Percentiles rank a stretch among this genome's conserved stretches.
Evolutionary conservation across 1,284 basidiomycete species (phyloP).

Genomic region (Ustilago bromivora): DNA sequence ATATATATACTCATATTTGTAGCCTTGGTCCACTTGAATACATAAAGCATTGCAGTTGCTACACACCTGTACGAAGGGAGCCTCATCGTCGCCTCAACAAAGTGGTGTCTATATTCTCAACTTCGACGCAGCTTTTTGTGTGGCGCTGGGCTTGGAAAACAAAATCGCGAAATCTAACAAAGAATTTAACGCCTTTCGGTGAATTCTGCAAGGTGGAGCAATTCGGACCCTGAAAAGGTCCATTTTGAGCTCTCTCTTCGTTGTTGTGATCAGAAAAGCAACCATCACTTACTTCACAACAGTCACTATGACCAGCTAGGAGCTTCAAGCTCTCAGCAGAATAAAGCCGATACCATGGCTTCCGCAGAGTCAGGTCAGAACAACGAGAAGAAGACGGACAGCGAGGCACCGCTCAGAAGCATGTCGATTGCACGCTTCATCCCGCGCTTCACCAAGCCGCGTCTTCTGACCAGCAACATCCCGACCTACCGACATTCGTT

Average conservation of each 20-base stretch:
- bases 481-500: slow-evolving; percentile 52
- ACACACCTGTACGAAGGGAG: too few relatives aligned
- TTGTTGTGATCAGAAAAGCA: too few relatives aligned
- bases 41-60: too few relatives aligned
- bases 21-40: too few relatives aligned
- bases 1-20: too few relatives aligned
- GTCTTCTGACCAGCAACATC: slow-evolving; percentile 26
- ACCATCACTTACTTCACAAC: too few relatives aligned
- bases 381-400: neutral
- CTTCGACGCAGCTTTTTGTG: too few relatives aligned
- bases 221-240: slow-evolving; percentile 3
- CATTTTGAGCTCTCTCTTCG: neutral
- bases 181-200: neutral
- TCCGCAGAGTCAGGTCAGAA: neutral
- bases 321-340: neutral
- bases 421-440: slow-evolving; percentile 50
- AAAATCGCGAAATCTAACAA: neutral
- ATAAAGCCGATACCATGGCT: slow-evolving; percentile 3
- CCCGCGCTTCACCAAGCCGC: slow-evolving; percentile 40
- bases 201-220: neutral
- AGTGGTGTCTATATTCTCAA: too few relatives aligned
- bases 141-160: neutral
- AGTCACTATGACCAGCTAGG: neutral
- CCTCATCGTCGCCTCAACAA: too few relatives aligned
- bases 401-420: slow-evolving; percentile 4